A percentile compares a stretch with the other conserved stretches of the same genome.
These are phyloP conservation scores for Acanthochlamys bracteata DNA, from an alignment of 106 monocot genomes.

Conservation along the genomic window DNA sequence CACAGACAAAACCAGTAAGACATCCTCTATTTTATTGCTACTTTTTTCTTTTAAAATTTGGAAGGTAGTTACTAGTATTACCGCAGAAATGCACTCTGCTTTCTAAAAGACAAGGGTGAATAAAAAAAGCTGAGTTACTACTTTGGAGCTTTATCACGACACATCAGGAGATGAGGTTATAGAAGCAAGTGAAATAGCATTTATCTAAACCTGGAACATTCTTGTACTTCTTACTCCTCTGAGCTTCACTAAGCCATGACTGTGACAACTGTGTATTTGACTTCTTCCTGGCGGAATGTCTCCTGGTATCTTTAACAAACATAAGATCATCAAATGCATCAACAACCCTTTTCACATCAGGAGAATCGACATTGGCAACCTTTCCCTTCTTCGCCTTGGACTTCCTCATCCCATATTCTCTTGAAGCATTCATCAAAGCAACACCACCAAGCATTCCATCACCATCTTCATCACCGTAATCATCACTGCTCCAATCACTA, in stretches of 20 bases:
- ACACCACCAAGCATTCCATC: slow-evolving; percentile 28
- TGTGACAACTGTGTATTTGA: slow-evolving; percentile 35
- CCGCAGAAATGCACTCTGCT: too few species aligned
- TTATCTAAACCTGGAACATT: slow-evolving; percentile 36
- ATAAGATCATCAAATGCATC: slow-evolving; percentile 36
- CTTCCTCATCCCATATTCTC: slow-evolving; percentile 66
- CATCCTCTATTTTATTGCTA: too few species aligned
- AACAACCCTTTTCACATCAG: slow-evolving; percentile 16
- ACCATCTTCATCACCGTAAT: slow-evolving; percentile 7
- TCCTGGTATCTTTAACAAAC: slow-evolving; percentile 46
- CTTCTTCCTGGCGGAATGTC: slow-evolving; percentile 22
- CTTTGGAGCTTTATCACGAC: too few species aligned
- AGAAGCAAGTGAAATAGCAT: not conserved
- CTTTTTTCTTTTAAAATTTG: too few species aligned
- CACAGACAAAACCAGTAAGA: too few species aligned
- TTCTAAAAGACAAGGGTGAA: too few species aligned
- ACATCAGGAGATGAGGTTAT: too few species aligned
- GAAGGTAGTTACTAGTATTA: too few species aligned
- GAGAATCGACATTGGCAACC: slow-evolving; percentile 6
- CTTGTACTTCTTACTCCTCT: slow-evolving; percentile 37
- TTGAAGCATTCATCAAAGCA: slow-evolving; percentile 62
- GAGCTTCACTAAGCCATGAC: slow-evolving; percentile 68
- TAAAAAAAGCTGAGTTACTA: too few species aligned
- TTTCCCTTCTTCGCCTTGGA: slow-evolving; percentile 24
- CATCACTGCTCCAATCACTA: slow-evolving; percentile 15